Conservation (phyloP, 345 rosid genomes). For the Ceriops zippeliana region DNA sequence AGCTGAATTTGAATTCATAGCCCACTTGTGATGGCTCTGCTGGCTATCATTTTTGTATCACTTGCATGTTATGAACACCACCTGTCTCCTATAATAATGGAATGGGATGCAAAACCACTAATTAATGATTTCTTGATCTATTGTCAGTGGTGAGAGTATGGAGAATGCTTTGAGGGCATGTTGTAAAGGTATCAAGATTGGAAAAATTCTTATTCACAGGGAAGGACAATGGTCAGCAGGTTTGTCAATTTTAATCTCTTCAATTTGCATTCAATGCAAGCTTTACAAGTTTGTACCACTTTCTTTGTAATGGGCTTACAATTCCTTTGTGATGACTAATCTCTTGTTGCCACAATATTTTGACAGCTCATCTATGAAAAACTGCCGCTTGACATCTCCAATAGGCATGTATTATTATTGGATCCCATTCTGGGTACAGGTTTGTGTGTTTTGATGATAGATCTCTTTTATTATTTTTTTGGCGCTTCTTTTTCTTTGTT, state of each 20-base stretch:
- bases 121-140: constrained; percentile 11
- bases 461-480: neutral
- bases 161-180: constrained; percentile 98
- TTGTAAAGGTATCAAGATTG: constrained; percentile 96
- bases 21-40: neutral
- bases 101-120: neutral
- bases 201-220: constrained; percentile 93
- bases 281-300: neutral
- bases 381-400: constrained; percentile 82
- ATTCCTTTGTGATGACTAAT: constrained; percentile 14
- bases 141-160: constrained; percentile 94
- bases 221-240: constrained; percentile 99
- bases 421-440: constrained; percentile 99
- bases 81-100: neutral
- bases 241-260: constrained; percentile 17
- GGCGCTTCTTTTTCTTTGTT: neutral
- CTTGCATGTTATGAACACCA: neutral
- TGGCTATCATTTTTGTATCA: neutral
- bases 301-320: too few species aligned
- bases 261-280: neutral
- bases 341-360: constrained; percentile 6
- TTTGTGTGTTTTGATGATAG: constrained; percentile 20
- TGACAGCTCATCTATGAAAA: constrained; percentile 89
- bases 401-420: constrained; percentile 82
- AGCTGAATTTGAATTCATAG: neutral